These are phyloP conservation scores for Talaromyces stipitatus DNA, from an alignment of 495 filamentous ascomycete genomes.

Conservation along the genomic window DNA sequence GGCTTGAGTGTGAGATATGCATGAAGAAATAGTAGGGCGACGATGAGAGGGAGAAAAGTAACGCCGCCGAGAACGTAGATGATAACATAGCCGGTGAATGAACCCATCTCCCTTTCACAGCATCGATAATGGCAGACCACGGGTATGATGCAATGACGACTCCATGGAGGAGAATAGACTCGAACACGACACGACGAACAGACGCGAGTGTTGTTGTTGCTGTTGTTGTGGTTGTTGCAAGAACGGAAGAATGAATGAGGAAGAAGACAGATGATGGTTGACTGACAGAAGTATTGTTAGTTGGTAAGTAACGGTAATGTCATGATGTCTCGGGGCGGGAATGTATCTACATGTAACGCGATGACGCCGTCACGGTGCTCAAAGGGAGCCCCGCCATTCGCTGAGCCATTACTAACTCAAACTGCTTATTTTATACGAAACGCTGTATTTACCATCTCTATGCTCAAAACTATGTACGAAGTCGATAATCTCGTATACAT, in stretches of 20 bases:
- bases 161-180: constrained; percentile 1
- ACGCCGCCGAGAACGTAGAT: constrained; percentile 84
- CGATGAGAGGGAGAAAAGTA: constrained; percentile 75
- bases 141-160: constrained; percentile 5
- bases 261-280: not conserved
- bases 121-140: constrained; percentile 19
- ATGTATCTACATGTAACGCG: not conserved
- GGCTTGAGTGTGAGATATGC: constrained; percentile 61
- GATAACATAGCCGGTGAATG: constrained; percentile 59
- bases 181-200: not conserved
- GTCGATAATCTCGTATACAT: too few relatives aligned
- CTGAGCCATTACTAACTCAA: not conserved
- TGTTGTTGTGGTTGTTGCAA: too few relatives aligned
- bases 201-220: not conserved
- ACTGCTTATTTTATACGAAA: not conserved
- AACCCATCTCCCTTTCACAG: constrained; percentile 46
- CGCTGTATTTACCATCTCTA: not conserved
- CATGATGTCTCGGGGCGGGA: not conserved
- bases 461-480: not conserved
- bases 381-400: not conserved
- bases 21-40: constrained; percentile 56
- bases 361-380: not conserved
- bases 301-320: too few relatives aligned
- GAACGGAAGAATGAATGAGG: not conserved
- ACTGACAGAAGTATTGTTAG: not conserved